Evolutionary conservation across 2,329 filamentous ascomycete genomes (phyloP).

Genomic region (Metarhizium rileyi): DNA sequence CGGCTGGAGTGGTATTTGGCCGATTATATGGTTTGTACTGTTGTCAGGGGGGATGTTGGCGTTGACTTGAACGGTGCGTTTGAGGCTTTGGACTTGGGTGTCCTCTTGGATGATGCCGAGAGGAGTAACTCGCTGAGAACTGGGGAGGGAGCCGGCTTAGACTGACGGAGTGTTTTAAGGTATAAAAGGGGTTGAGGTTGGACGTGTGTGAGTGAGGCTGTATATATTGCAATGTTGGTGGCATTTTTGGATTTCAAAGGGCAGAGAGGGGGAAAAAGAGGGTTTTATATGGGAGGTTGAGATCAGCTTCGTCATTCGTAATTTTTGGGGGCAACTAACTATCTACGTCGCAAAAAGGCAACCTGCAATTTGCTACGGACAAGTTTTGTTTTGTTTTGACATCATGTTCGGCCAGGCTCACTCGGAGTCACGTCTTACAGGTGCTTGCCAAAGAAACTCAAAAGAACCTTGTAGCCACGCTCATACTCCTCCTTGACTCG

Average conservation of each 20-base stretch:
- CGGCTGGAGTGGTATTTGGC: constrained; percentile 31
- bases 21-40: constrained; percentile 46
- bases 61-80: constrained; percentile 31
- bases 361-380: neutral
- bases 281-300: too few relatives aligned
- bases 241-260: too few relatives aligned
- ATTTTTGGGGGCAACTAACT: too few relatives aligned
- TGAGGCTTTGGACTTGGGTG: constrained; percentile 32
- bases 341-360: neutral
- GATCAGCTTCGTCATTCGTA: too few relatives aligned
- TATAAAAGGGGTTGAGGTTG: too few relatives aligned
- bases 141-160: too few relatives aligned
- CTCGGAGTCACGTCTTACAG: constrained; percentile 16
- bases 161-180: too few relatives aligned
- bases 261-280: too few relatives aligned
- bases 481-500: constrained; percentile 52
- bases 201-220: too few relatives aligned
- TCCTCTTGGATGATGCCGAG: constrained; percentile 36
- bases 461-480: constrained; percentile 49
- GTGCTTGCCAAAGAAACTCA: constrained; percentile 49
- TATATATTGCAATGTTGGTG: too few relatives aligned
- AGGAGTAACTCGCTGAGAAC: constrained; percentile 1
- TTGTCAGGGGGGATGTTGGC: constrained; percentile 30
- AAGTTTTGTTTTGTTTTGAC: neutral
- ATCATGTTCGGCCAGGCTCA: too few relatives aligned